These are phyloP conservation scores for Ceratocystiopsis brevicomis DNA, from an alignment of 2,329 filamentous ascomycete genomes.

Conservation along the genomic window DNA sequence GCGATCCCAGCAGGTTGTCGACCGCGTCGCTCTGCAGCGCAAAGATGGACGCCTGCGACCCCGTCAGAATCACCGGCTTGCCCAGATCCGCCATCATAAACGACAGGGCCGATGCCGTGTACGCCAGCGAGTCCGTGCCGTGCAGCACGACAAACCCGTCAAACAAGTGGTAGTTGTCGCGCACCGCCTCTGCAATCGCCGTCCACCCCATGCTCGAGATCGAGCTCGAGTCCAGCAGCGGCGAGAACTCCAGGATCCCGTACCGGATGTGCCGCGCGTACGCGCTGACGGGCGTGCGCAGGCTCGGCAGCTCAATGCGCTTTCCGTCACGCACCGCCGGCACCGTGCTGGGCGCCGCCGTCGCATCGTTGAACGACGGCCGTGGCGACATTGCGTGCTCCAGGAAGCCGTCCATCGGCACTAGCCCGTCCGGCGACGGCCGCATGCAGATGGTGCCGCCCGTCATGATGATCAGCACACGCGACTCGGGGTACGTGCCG, in stretches of 20 bases:
- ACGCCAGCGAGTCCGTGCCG: constrained; percentile 76
- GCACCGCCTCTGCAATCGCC: constrained; percentile 60
- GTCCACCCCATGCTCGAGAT: constrained; percentile 78
- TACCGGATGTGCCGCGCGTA: constrained; percentile 72
- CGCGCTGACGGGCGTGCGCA: constrained; percentile 62
- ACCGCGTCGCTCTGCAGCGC: constrained; percentile 80
- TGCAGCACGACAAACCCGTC: constrained; percentile 85
- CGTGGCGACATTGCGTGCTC: constrained; percentile 65
- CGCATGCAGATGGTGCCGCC: constrained; percentile 87
- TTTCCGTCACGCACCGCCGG: constrained; percentile 32
- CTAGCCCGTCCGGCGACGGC: constrained; percentile 57
- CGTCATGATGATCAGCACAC: constrained; percentile 79
- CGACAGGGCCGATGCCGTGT: constrained; percentile 74
- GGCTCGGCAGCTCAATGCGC: constrained; percentile 37
- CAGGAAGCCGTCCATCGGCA: constrained; percentile 65
- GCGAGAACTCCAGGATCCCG: constrained; percentile 65
- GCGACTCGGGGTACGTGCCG: constrained; percentile 45
- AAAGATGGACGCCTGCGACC: constrained; percentile 70
- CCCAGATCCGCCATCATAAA: constrained; percentile 87
- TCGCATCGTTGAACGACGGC: constrained; percentile 70
- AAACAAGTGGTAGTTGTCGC: constrained; percentile 71
- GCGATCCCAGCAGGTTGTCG: constrained; percentile 71
- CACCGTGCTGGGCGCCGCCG: constrained; percentile 25
- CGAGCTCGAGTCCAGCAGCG: constrained; percentile 73
- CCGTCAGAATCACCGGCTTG: constrained; percentile 78